Evolutionary conservation across 345 rosid genomes (phyloP), one percentile per base, ranked within the genome.

Genomic region (Geranium brycei): DNA sequence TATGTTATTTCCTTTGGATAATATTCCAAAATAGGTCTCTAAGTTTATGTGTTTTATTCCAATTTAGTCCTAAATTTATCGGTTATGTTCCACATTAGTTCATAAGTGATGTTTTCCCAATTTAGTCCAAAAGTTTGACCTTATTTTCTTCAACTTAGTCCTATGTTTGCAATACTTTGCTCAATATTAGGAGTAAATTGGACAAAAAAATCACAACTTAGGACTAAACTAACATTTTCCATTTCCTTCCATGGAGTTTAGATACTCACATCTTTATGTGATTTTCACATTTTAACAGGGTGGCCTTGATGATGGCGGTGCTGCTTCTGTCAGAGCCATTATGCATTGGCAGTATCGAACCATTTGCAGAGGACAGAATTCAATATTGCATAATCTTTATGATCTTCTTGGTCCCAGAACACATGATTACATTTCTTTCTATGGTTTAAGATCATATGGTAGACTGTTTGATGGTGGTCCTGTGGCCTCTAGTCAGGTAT

Each of bases 281-380:
- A 6, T 47, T 47, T 47, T 47, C 41, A 35, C 0, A 60, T 55
- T 56, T 68, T 75, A 66, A 75, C 79, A 95, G 97, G 99, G 99
- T 51, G 99, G 99, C 66, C 66, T 91, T 77, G 97, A 95, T 64
- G 99, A 91, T 81, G 77, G 84, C 67, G 97, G 97, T 63, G 96
- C 97, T 7, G 97, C 99, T 64, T 85, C 97, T 75, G 95, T 95
- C 28, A 88, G 97, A 88, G 97, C 99, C 69, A 91, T 91, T 76
- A 87, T 95, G 96, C 97, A 95, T 71, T 95, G 97, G 97, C 99
- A 95, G 79, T 83, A 91, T 78, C 85, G 97, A 74, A 95, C 99
- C 73, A 88, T 95, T 67, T 84, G 83, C 83, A 80, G 96, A 78
- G 97, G 97, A 76, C 95, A 80, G 18, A 78, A 79, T 77, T 95